Evolutionary conservation across 495 filamentous ascomycete genomes (phyloP).

Genomic region (Penicillium taxi): DNA sequence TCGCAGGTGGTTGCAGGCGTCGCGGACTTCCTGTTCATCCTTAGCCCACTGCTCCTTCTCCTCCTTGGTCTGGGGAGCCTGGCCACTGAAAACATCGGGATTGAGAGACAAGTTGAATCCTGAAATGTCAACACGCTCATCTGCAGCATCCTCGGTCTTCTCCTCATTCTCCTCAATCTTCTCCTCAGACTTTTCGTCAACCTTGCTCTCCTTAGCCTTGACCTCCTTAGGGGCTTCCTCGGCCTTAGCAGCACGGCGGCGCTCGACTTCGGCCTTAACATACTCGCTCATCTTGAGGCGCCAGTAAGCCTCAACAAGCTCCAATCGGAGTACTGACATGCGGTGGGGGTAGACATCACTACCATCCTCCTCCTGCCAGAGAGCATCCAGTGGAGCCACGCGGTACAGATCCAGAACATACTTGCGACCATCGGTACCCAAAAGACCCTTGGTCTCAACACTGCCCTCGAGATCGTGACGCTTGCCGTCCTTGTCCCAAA

Average conservation of each 20-base stretch:
- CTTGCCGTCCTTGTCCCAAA: conserved; percentile 95
- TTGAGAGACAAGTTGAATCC: conserved; percentile 84
- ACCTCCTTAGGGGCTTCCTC: conserved; percentile 40
- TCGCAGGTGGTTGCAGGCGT: conserved; percentile 70
- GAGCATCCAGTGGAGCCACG: conserved; percentile 83
- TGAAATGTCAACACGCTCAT: conserved; percentile 68
- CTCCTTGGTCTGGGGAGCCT: conserved; percentile 79
- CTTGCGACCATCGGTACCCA: conserved; percentile 95
- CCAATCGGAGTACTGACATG: conserved; percentile 85
- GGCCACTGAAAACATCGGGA: conserved; percentile 91
- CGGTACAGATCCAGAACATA: conserved; percentile 97
- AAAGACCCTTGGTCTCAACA: conserved; percentile 94
- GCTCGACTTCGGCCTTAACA: conserved; percentile 64
- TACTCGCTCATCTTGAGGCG: conserved; percentile 81
- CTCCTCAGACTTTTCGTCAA: conserved; percentile 17
- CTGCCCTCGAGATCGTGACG: conserved; percentile 89
- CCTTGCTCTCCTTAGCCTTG: too few species aligned
- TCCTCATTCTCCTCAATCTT: conserved; percentile 23
- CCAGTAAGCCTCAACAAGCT: conserved; percentile 79
- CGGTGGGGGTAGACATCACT: conserved; percentile 75
- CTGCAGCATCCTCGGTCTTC: conserved; percentile 28
- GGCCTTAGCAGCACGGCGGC: conserved; percentile 40
- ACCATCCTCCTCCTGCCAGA: conserved; percentile 75
- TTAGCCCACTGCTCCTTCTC: conserved; percentile 78
- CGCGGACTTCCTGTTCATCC: conserved; percentile 84